Conservation (phyloP, 1,284 basidiomycete genomes). For the Farysia itapuensis region DNA sequence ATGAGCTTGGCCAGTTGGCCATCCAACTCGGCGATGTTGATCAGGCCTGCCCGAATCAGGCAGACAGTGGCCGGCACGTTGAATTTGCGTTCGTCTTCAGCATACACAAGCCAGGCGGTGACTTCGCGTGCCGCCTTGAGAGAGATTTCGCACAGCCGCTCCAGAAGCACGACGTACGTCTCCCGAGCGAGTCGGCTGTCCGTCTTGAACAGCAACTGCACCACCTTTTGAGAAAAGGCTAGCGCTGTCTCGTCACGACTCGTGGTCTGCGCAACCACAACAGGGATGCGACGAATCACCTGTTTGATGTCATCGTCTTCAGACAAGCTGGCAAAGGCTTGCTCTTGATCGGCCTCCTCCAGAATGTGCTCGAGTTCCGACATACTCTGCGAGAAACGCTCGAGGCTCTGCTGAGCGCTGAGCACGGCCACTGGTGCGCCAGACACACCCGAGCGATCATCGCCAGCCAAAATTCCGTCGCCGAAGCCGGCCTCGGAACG, state of each 20-base stretch:
- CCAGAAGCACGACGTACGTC: constrained; percentile 79
- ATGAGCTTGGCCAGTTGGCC: constrained; percentile 88
- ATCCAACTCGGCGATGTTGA: constrained; percentile 80
- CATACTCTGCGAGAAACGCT: constrained; percentile 57
- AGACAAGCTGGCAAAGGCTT: constrained; percentile 60
- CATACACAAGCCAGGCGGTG: constrained; percentile 92
- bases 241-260: constrained; percentile 84
- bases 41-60: constrained; percentile 78
- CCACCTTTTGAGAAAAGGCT: constrained; percentile 90
- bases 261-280: constrained; percentile 74
- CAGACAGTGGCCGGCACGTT: constrained; percentile 91
- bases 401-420: constrained; percentile 53
- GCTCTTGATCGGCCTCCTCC: constrained; percentile 34
- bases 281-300: constrained; percentile 77
- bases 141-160: constrained; percentile 83
- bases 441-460: constrained; percentile 6
- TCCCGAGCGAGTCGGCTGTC: constrained; percentile 50
- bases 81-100: constrained; percentile 91
- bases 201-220: constrained; percentile 62
- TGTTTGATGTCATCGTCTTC: constrained; percentile 82
- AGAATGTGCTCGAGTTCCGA: constrained; percentile 54
- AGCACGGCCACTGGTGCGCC: constrained; percentile 13
- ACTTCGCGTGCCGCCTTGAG: constrained; percentile 95
- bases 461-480: constrained; percentile 3
- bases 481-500: constrained; percentile 20